Base-by-base conservation (phyloP, 129 eudicot genomes). In the Arctium lappa region DNA sequence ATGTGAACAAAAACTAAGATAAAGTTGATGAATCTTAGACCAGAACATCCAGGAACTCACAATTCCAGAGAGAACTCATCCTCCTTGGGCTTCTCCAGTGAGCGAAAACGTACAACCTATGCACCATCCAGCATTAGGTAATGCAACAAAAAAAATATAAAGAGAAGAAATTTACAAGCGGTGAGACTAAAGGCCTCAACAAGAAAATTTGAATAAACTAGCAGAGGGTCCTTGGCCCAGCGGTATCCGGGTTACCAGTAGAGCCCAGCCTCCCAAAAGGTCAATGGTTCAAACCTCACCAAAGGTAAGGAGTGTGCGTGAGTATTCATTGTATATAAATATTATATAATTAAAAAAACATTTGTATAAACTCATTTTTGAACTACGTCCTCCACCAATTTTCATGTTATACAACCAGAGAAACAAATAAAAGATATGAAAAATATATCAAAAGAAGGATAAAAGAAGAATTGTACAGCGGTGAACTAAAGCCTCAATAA, bases 81-180 rank as follows among this genome's bases (percentile, higher is more conserved):
- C 80, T 91, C 97, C 95, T 91, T 93, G 3, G 97, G 97, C 81
- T 85, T 90, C 85, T 90, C 95, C 70, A 93, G 78, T 12, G 91
- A 85, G n/a, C 97, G 94, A 76, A 93, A 86, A 3, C 85, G 97
- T 72, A 93, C 92, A 80, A 91, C 91, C 97, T 93, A 75, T 33
- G 39, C 62, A 8, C 68, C 69, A 56, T 76, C 46, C 78, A 65
- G 70, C 53, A 83, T 37, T 18, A 76, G 32, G 73, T 85, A 73
- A 80, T 74, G 79, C 34, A 40, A 44, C 46, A 63, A 60, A 75
- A 53, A 32, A 15, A 32, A 50, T 12, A 27, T 15, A 13, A 83
- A n/a, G 5, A 77, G 2, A 36, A 11, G 36, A 60, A 34, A 8
- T 37, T 12, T 15, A 56, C 37, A 63, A 60, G 48, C 13, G 15